Evolutionary conservation across 768 basidiomycete species (phyloP), one percentile per base, ranked within the genome.

Genomic region (Cubamyces lactineus): DNA sequence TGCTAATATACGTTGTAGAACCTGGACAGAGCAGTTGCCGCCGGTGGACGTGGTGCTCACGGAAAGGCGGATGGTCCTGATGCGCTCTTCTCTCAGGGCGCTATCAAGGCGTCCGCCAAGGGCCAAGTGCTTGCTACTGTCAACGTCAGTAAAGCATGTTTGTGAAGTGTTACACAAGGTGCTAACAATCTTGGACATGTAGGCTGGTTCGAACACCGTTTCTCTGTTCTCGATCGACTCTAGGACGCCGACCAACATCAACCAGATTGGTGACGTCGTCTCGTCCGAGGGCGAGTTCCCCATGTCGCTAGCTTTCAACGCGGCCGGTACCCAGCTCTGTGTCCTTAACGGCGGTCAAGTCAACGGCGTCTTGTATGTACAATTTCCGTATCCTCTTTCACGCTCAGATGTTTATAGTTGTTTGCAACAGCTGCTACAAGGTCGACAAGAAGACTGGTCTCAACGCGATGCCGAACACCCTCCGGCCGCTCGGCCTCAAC

Each of bases 241-340:
- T 13, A 69, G 63, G n/a, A 71, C 80, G 64, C 82, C 82, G 0
- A 74, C 78, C 2, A 67, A 74, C 40, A 68, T 84, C 30, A 66
- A 63, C 12, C 74, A 78, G 75, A 71, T 83, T 38, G 82, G 82
- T 1, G 69, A 73, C 39, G 81, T 82, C 7, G 74, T 78, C 1
- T 72, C 75, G 17, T 77, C 73, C 15, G 79, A 77, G 4, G 82
- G 83, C 16, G 79, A 84, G 55, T 84, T 83, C 75, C 82, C 82
- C 16, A 72, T 84, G 59, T 80, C 81, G 0, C 53, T 79, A 19
- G 72, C 74, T 2, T 71, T 77, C 61, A 76, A 75, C 63, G 57
- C 62, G 23, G 69, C 69, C 24, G 75, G 72, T 16, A 70, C 59
- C 50, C 67, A 63, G 5, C 66, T 75, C 5, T 79, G 77, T 48